Evolutionary conservation across 345 rosid species (phyloP).

Genomic region (Lepidium africanum): DNA sequence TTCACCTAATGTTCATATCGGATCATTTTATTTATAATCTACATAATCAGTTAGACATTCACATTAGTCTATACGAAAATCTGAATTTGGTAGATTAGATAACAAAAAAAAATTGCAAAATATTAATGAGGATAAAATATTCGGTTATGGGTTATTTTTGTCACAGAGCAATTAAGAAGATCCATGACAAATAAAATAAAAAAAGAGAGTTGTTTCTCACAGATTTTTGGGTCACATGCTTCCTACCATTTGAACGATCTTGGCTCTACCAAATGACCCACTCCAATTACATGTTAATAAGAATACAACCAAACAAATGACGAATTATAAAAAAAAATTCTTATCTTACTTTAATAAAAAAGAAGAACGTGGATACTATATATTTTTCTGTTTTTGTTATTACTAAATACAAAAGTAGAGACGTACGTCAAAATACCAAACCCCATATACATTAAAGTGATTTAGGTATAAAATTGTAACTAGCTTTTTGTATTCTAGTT

Average conservation of each 20-base stretch:
- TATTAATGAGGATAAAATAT: background rate
- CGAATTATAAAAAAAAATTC: background rate
- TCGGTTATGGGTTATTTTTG: slow-evolving; percentile 20
- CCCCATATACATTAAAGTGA: slow-evolving; percentile 12
- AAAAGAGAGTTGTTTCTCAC: background rate
- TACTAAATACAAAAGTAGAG: background rate
- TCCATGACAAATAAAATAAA: background rate
- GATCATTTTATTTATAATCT: background rate
- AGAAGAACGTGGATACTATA: background rate
- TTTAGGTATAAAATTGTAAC: background rate
- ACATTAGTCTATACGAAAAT: background rate
- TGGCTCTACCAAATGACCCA: slow-evolving; percentile 14
- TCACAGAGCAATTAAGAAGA: slow-evolving; percentile 12
- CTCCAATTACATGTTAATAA: slow-evolving; percentile 9
- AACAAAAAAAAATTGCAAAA: background rate
- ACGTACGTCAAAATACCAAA: slow-evolving; percentile 20
- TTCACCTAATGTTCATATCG: background rate
- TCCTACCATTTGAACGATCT: slow-evolving; percentile 19
- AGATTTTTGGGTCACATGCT: slow-evolving; percentile 21
- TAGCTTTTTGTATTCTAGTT: slow-evolving; percentile 9
- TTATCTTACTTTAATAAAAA: background rate
- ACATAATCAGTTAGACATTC: background rate
- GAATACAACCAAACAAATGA: slow-evolving; percentile 6
- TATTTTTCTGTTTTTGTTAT: background rate
- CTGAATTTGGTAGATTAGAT: background rate